These are phyloP conservation scores for Nepenthes gracilis DNA, from an alignment of 148 eudicot genomes.

Conservation along the genomic window DNA sequence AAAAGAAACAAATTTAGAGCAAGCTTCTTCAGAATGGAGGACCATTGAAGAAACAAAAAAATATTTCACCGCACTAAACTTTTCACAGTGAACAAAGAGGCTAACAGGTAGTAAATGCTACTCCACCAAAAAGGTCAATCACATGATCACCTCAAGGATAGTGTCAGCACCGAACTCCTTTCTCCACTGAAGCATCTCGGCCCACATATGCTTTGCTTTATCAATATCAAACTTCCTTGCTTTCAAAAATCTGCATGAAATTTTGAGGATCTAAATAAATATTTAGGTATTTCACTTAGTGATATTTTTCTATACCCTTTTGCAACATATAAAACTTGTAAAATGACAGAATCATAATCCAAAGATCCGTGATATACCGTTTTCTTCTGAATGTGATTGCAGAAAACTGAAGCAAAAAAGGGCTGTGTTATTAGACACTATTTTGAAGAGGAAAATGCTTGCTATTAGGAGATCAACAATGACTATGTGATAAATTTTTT, in stretches of 20 bases:
- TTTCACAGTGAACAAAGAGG: background rate
- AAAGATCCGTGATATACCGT: background rate
- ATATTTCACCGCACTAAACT: background rate
- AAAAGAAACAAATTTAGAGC: background rate
- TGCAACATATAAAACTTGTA: background rate
- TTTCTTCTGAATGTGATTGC: background rate
- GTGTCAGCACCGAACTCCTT: conserved; percentile 70
- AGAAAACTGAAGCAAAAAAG: background rate
- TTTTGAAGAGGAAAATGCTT: no score
- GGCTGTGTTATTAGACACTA: no score
- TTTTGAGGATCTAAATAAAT: background rate
- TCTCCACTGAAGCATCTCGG: conserved; percentile 82
- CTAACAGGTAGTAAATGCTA: background rate
- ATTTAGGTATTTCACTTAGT: background rate
- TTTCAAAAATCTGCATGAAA: conserved; percentile 52
- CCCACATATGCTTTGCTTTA: conserved; percentile 77
- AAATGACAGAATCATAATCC: background rate
- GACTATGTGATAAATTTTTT: no score
- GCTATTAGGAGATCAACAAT: no score
- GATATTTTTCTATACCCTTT: background rate
- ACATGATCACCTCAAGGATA: conserved; percentile 42
- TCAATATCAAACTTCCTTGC: conserved; percentile 75
- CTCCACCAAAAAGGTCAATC: background rate
- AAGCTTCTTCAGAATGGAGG: no score
- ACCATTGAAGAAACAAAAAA: background rate